Base-by-base conservation (phyloP, 768 basidiomycete genomes). In the Lentinula raphanica region DNA sequence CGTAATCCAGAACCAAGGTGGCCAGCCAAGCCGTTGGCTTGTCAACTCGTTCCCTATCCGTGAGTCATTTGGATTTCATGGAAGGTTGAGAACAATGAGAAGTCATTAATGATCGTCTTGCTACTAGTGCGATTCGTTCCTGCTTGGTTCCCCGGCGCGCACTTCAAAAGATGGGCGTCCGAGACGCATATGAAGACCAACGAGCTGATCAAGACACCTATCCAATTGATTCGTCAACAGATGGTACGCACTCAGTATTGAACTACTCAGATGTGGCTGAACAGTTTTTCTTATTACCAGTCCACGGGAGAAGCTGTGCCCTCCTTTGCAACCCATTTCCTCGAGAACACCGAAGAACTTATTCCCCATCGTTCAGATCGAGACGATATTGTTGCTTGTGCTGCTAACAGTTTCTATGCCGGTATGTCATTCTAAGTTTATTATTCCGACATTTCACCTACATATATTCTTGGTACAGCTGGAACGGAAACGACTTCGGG, bases 61-160 rank as follows among this genome's bases (percentile, higher is more conserved):
- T 49, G 23, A 49, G 48, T 32, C 19, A 42, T n/a, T 28, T 49
- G 5, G 5, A 13, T 15, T 49, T 5, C 13, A 29, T 3, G 9
- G 19, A 44, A 25, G 23, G 23, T 19, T n/a, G n/a, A n/a, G n/a
- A n/a, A n/a, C n/a, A n/a, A n/a, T 3, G 7, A 8, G 40, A 40
- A 40, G 42, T 44, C 11, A n/a, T 40, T 49, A 5, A 49, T 21
- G 17, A 5, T 6, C 27, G 13, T 28, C 8, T 11, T 32, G 11
- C 7, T 21, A 25, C 13, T 21, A 68, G 68, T 25, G 9, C 12
- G 63, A 42, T 58, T 71, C 21, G 63, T 76, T 49, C 74, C 74
- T 12, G 66, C 66, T n/a, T 75, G 74, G 74, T 65, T 76, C 56
- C 74, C 74, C 7, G 75, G 75, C 11, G 75, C 75, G n/a, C 54